phyloP scores from a whole-genome alignment of 1,284 basidiomycete species.

The Leccinum griseonigrum region DNA sequence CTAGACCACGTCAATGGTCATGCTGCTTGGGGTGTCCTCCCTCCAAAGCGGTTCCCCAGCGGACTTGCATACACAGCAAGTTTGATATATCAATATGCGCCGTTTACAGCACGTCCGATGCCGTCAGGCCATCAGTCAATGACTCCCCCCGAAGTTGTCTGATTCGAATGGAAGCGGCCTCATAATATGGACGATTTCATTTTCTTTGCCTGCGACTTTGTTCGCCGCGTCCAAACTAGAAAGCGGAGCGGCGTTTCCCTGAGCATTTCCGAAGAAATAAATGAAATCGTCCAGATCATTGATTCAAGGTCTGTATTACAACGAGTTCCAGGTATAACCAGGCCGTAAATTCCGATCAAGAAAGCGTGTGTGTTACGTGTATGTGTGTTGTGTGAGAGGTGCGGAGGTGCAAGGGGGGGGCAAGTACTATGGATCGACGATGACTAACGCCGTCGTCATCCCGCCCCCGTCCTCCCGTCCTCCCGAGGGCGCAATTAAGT shows the following conservation, averaged over 20 bases:
- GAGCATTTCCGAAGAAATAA: background rate
- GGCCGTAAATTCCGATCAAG: background rate
- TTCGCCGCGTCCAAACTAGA: background rate
- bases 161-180: background rate
- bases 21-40: background rate
- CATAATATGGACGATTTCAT: background rate
- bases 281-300: background rate
- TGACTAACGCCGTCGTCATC: conserved; percentile 15
- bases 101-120: background rate
- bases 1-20: background rate
- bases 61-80: background rate
- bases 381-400: background rate
- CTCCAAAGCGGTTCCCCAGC: background rate
- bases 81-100: background rate
- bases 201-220: background rate
- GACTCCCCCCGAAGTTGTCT: background rate
- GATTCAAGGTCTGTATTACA: background rate
- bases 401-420: background rate
- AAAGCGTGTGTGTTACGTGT: background rate
- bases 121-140: background rate
- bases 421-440: conserved; percentile 3
- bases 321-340: background rate
- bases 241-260: background rate
- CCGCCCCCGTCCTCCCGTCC: background rate
- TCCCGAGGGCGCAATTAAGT: conserved; percentile 18